phyloP scores from a whole-genome alignment of 768 basidiomycete species.

The Boletus rex-veris region DNA sequence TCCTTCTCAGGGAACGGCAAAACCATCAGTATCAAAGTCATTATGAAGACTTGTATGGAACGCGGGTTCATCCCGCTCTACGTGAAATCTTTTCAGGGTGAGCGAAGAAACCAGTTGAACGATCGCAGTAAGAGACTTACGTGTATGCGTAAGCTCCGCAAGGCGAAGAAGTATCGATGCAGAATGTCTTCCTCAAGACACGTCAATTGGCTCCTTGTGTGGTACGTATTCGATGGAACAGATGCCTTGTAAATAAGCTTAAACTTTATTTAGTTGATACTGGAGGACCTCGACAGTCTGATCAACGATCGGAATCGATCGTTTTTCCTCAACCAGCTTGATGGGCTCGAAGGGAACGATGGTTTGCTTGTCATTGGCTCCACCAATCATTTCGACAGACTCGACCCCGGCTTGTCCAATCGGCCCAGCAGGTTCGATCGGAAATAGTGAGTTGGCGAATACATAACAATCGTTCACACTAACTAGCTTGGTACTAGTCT shows the following conservation, averaged over 20 bases:
- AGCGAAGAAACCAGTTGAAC: conserved; percentile 13
- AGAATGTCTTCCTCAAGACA: conserved; percentile 67
- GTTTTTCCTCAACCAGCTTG: conserved; percentile 86
- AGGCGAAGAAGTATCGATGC: conserved; percentile 69
- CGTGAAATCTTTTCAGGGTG: conserved; percentile 77
- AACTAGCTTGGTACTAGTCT: conserved; percentile 37
- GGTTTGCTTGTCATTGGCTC: conserved; percentile 75
- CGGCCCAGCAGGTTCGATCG: conserved; percentile 85
- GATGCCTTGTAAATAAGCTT: not conserved
- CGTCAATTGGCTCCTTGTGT: conserved; percentile 66
- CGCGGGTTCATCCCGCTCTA: conserved; percentile 68
- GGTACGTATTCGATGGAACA: conserved; percentile 44
- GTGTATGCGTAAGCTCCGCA: conserved; percentile 39
- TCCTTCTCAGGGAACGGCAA: conserved; percentile 71
- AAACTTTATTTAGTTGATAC: conserved; percentile 27
- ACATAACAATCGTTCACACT: not conserved
- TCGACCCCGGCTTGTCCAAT: conserved; percentile 73
- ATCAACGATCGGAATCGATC: conserved; percentile 77
- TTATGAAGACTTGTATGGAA: conserved; percentile 71
- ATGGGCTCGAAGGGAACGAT: conserved; percentile 76
- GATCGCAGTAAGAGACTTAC: conserved; percentile 6
- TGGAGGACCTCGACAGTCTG: conserved; percentile 74
- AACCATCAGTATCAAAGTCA: conserved; percentile 76
- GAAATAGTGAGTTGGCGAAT: conserved; percentile 60
- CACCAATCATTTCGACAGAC: conserved; percentile 79